Evolutionary conservation across 495 filamentous ascomycete genomes (phyloP).

Genomic region (Thermothielavioides terrestris): DNA sequence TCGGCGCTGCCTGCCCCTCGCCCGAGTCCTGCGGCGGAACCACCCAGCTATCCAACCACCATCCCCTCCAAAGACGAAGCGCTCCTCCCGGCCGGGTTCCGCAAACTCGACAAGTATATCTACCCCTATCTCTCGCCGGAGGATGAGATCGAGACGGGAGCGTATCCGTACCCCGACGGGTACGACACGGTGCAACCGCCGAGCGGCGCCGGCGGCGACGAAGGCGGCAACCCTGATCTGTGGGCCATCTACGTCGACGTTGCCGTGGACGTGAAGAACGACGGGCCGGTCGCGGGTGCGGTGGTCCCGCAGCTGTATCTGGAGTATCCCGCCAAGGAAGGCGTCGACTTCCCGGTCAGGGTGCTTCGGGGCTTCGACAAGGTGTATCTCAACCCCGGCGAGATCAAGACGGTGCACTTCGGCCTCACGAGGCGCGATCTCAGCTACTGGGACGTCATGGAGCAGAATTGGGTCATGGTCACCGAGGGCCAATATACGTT

Average conservation of each 20-base stretch:
- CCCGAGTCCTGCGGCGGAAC: constrained; percentile 44
- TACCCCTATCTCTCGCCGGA: constrained; percentile 72
- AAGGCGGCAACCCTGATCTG: constrained; percentile 79
- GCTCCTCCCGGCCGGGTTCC: constrained; percentile 59
- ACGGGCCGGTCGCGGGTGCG: constrained; percentile 53
- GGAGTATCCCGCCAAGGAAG: constrained; percentile 51
- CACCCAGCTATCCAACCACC: constrained; percentile 50
- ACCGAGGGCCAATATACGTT: constrained; percentile 39
- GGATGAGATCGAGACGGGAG: constrained; percentile 46
- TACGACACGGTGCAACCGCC: constrained; percentile 48
- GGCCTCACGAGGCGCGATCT: constrained; percentile 66
- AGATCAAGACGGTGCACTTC: constrained; percentile 55
- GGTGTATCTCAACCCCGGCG: constrained; percentile 48
- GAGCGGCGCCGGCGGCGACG: constrained; percentile 67
- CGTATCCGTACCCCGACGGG: constrained; percentile 64
- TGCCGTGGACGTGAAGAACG: constrained; percentile 60
- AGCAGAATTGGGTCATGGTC: constrained; percentile 78
- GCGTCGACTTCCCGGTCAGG: constrained; percentile 63
- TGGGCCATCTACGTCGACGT: constrained; percentile 60
- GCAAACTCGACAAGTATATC: constrained; percentile 66
- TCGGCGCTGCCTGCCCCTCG: constrained; percentile 53
- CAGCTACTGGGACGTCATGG: constrained; percentile 68
- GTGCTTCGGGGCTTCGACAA: constrained; percentile 82
- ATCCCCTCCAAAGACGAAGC: constrained; percentile 51
- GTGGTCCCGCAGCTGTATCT: constrained; percentile 82